Evolutionary conservation across 2,329 filamentous ascomycete genomes (phyloP).

Genomic region (Aquanectria penicillioides): DNA sequence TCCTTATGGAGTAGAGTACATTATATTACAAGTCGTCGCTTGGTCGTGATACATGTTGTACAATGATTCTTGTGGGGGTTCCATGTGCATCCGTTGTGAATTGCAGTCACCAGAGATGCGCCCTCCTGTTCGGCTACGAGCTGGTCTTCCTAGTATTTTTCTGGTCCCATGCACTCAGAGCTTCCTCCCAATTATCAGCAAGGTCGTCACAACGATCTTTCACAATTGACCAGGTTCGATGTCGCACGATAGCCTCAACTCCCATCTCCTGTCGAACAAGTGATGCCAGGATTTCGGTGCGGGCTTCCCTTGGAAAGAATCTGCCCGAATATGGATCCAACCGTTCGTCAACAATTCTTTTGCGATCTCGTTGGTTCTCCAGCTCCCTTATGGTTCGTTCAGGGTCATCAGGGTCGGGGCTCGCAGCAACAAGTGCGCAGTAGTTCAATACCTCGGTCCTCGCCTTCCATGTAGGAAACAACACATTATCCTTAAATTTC

Average conservation of each 20-base stretch:
- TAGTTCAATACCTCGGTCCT: slow-evolving; percentile 87
- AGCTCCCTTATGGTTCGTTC: slow-evolving; percentile 75
- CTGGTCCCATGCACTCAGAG: slow-evolving; percentile 70
- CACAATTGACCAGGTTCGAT: slow-evolving; percentile 83
- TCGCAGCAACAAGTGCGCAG: slow-evolving; percentile 87
- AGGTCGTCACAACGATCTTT: slow-evolving; percentile 76
- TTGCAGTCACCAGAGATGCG: background rate
- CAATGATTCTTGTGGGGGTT: background rate
- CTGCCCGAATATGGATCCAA: slow-evolving; percentile 90
- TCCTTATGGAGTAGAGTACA: slow-evolving; percentile 25
- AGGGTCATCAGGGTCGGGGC: slow-evolving; percentile 87
- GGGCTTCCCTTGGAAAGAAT: slow-evolving; percentile 81
- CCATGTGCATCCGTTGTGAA: background rate
- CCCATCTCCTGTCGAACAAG: slow-evolving; percentile 79
- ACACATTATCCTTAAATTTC: slow-evolving; percentile 77
- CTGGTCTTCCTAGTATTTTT: slow-evolving; percentile 28
- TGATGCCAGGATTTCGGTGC: slow-evolving; percentile 81
- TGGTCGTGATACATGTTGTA: slow-evolving; percentile 28
- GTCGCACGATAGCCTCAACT: slow-evolving; percentile 82
- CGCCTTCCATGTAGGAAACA: slow-evolving; percentile 90
- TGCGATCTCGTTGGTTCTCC: slow-evolving; percentile 75
- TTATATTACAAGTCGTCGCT: slow-evolving; percentile 24
- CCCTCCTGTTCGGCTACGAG: slow-evolving; percentile 6
- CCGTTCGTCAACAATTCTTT: slow-evolving; percentile 84
- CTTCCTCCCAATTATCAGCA: slow-evolving; percentile 70